phyloP scores from a whole-genome alignment of 495 filamentous ascomycete genomes.

The Monascus purpureus region DNA sequence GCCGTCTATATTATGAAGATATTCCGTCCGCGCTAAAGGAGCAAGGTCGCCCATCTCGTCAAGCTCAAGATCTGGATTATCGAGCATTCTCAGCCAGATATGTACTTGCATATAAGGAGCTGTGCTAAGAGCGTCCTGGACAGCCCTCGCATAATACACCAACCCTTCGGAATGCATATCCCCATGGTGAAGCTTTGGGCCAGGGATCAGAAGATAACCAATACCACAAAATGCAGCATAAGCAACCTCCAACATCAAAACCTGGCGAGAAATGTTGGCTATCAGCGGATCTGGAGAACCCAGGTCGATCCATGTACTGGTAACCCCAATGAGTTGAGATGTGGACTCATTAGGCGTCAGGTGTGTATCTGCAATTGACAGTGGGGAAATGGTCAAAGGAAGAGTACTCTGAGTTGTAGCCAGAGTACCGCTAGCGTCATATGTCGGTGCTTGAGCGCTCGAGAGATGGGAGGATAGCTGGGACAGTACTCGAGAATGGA shows the following conservation, averaged over 20 bases:
- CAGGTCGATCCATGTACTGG: constrained; percentile 82
- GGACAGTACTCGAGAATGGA: constrained; percentile 59
- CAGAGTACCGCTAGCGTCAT: constrained; percentile 21
- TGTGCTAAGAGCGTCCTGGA: constrained; percentile 62
- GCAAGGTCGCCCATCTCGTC: constrained; percentile 43
- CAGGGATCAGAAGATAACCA: constrained; percentile 65
- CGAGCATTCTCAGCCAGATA: constrained; percentile 69
- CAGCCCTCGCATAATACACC: constrained; percentile 68
- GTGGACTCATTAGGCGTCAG: constrained; percentile 59
- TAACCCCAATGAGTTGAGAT: constrained; percentile 55
- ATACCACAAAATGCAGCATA: constrained; percentile 93
- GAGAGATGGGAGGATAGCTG: constrained; percentile 46
- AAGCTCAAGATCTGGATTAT: constrained; percentile 36
- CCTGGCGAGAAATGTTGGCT: constrained; percentile 71
- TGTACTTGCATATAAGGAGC: constrained; percentile 66
- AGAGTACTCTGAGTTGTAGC: constrained; percentile 23
- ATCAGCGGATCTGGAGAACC: constrained; percentile 71
- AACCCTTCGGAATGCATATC: constrained; percentile 30
- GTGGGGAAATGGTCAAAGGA: constrained; percentile 48
- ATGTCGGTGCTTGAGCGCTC: constrained; percentile 14
- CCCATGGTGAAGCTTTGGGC: constrained; percentile 46
- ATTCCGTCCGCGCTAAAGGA: constrained; percentile 43
- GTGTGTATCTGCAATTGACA: constrained; percentile 59
- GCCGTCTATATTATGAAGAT: constrained; percentile 21
- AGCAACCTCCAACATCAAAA: constrained; percentile 76